Evolutionary conservation across 2,329 filamentous ascomycete genomes (phyloP).

Genomic region (Exophiala alcalophila): DNA sequence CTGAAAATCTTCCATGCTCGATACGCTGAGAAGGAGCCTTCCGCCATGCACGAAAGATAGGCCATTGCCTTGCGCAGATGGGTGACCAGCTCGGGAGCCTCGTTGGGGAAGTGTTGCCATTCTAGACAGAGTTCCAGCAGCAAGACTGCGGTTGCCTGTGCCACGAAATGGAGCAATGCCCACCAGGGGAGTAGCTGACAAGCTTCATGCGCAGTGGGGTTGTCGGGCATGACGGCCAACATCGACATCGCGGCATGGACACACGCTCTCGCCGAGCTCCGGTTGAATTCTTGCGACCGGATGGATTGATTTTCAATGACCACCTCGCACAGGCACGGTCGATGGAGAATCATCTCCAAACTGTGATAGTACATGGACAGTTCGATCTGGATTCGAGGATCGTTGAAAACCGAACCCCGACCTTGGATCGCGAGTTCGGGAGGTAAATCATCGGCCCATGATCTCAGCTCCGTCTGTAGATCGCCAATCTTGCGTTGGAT

Average conservation of each 20-base stretch:
- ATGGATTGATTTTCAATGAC: slow-evolving; percentile 30
- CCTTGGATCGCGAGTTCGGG: slow-evolving; percentile 16
- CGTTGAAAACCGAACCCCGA: slow-evolving; percentile 7
- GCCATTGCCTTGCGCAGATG: slow-evolving; percentile 31
- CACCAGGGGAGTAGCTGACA: slow-evolving; percentile 32
- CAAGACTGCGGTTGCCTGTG: slow-evolving; percentile 31
- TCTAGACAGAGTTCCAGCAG: slow-evolving; percentile 31
- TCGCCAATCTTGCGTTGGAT: slow-evolving; percentile 20
- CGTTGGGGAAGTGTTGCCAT: slow-evolving; percentile 26
- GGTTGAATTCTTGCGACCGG: slow-evolving; percentile 23
- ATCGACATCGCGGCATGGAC: slow-evolving; percentile 30
- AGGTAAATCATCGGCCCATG: slow-evolving; percentile 19
- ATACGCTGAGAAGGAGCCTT: slow-evolving; percentile 20
- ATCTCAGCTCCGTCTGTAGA: slow-evolving; percentile 20
- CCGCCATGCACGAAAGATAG: slow-evolving; percentile 25
- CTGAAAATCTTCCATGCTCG: slow-evolving; percentile 24
- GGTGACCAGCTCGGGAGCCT: slow-evolving; percentile 23
- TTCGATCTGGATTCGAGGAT: slow-evolving; percentile 26
- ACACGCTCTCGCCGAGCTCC: slow-evolving; percentile 25
- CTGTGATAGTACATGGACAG: slow-evolving; percentile 32
- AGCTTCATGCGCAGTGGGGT: slow-evolving; percentile 27
- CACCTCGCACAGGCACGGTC: slow-evolving; percentile 33
- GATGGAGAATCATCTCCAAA: slow-evolving; percentile 31
- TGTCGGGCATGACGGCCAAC: slow-evolving; percentile 30
- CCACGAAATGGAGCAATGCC: slow-evolving; percentile 32